phyloP scores from a whole-genome alignment of 169 alveolate genomes.

The Plasmodium chabaudi region DNA sequence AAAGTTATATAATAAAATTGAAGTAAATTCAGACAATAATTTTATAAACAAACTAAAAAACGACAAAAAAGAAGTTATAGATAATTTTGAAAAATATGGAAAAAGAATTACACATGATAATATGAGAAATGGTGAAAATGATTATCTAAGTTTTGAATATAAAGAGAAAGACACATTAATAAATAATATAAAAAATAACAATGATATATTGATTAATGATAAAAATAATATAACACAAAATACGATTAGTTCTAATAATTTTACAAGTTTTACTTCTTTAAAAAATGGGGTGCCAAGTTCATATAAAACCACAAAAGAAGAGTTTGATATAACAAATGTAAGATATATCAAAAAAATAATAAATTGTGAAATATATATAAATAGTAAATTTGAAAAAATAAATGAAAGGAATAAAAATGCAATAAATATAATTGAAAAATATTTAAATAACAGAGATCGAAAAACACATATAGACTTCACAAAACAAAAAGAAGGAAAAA shows the following conservation, averaged over 20 bases:
- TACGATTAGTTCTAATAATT: slow-evolving; percentile 11
- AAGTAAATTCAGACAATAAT: slow-evolving; percentile 1
- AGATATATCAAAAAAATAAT: slow-evolving; percentile 75
- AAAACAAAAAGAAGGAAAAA: slow-evolving; percentile 30
- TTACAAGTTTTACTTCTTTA: slow-evolving; percentile 1
- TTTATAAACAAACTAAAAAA: slow-evolving; percentile 11
- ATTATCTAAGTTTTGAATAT: neutral
- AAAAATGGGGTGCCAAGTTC: slow-evolving; percentile 13
- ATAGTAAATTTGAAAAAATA: slow-evolving; percentile 63
- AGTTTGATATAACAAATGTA: slow-evolving; percentile 49
- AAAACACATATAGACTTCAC: slow-evolving; percentile 27
- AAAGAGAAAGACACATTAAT: neutral
- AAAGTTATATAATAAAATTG: neutral
- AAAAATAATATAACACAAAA: slow-evolving; percentile 33
- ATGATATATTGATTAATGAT: slow-evolving; percentile 19
- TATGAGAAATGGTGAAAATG: slow-evolving; percentile 10
- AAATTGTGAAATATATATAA: slow-evolving; percentile 67
- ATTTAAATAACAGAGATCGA: slow-evolving; percentile 34
- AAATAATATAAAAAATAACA: slow-evolving; percentile 11
- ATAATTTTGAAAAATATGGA: neutral
- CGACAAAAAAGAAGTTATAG: neutral
- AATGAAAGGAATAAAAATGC: slow-evolving; percentile 69
- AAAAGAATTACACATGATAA: slow-evolving; percentile 1
- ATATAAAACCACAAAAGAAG: slow-evolving; percentile 21
- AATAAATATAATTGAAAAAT: slow-evolving; percentile 57